Conservation (phyloP, 345 rosid species). For the Aquilaria malaccensis region DNA sequence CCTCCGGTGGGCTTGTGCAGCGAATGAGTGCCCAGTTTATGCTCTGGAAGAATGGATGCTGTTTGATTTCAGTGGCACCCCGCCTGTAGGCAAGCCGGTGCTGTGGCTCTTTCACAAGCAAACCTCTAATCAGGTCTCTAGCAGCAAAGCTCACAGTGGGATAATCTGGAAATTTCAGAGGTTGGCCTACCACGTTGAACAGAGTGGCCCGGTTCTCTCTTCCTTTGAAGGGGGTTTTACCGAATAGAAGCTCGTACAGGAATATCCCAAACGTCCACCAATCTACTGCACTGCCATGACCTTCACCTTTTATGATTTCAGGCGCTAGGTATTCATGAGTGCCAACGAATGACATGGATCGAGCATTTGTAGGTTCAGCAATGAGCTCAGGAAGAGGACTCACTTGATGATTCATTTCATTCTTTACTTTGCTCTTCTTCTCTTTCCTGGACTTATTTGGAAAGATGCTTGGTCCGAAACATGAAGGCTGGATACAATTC, state of each 20-base stretch:
- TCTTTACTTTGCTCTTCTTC: slow-evolving; percentile 24
- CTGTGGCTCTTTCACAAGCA: slow-evolving; percentile 81
- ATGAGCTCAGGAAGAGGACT: slow-evolving; percentile 74
- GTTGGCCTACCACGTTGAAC: slow-evolving; percentile 70
- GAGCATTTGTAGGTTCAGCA: slow-evolving; percentile 75
- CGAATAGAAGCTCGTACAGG: slow-evolving; percentile 74
- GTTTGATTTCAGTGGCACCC: slow-evolving; percentile 81
- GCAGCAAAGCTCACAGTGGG: slow-evolving; percentile 75
- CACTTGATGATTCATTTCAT: slow-evolving; percentile 29
- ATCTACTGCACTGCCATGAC: slow-evolving; percentile 86
- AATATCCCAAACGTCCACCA: slow-evolving; percentile 95
- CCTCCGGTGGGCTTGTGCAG: slow-evolving; percentile 69
- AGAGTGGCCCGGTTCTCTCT: slow-evolving; percentile 60
- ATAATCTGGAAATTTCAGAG: slow-evolving; percentile 61
- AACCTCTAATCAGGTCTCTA: slow-evolving; percentile 64
- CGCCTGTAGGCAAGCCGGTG: slow-evolving; percentile 66
- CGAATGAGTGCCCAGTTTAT: slow-evolving; percentile 87
- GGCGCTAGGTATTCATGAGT: slow-evolving; percentile 91
- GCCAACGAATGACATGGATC: slow-evolving; percentile 89
- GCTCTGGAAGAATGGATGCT: slow-evolving; percentile 75
- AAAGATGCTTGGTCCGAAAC: slow-evolving; percentile 52
- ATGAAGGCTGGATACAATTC: slow-evolving; percentile 50
- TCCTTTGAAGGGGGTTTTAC: slow-evolving; percentile 78
- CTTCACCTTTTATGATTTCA: slow-evolving; percentile 80
- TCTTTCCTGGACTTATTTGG: slow-evolving; percentile 30